Evolutionary conservation across 2,329 filamentous ascomycete species (phyloP), one percentile per base, ranked within the genome.

Genomic region (Claviceps capensis): DNA sequence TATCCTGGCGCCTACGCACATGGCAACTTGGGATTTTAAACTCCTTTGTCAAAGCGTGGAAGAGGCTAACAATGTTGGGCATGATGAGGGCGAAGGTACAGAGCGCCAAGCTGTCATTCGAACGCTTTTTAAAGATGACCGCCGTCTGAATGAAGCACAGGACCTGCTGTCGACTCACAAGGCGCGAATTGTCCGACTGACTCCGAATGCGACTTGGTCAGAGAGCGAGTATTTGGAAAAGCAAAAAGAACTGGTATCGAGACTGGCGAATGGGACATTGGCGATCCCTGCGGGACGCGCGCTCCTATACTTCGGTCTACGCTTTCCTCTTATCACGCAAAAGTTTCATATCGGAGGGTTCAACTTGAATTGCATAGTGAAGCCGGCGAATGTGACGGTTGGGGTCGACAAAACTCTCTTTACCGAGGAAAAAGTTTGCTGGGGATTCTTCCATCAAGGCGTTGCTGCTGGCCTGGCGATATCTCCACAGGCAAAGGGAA

Each of bases 401-500:
- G 90, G 88, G n/a, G 89, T 93, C 6, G 93, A 98, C 63, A 88
- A 91, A 61, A 76, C 78, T 5, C 74, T 85, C 2, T 95, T 95
- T 61, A 91, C 87, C 0, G 93, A 98, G 68, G 93, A 98, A 61
- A 97, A 95, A 67, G 88, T 95, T 42, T 91, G 88, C 63, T 98
- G 93, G 93, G 90, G 91, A 0, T 98, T 96, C 68, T 98, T 98
- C 68, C 93, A 98, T 65, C 88, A 94, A 53, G 93, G 93, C 6
- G 91, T 94, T 34, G 86, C 91, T n/a, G 88, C 87, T 23, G 93
- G 93, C 3, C 71, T 98, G 26, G 87, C 89, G 53, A 95, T 98
- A 49, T 95, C 93, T 5, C 85, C 83, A 13, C 79, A 88, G 52
- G 91, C 90, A 3, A 88, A 88, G 62, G 91, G 91, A 4, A 97